phyloP scores from a whole-genome alignment of 129 eudicot genomes.

The Logfia minima region DNA sequence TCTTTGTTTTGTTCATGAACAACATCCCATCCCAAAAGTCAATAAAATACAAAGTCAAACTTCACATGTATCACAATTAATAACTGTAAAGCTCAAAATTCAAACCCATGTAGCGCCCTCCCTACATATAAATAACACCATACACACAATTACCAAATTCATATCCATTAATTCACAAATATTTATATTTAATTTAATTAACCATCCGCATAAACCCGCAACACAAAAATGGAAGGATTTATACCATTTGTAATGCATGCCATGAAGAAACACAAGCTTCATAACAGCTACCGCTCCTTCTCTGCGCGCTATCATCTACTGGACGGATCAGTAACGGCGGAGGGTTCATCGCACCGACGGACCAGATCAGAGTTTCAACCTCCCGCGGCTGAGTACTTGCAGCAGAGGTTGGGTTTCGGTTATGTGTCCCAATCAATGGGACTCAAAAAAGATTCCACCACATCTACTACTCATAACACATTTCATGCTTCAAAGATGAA shows the following conservation, averaged over 20 bases:
- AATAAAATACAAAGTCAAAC: not conserved
- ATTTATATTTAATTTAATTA: no score
- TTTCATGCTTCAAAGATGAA: constrained; percentile 8
- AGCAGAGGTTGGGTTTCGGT: constrained; percentile 28
- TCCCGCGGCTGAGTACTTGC: constrained; percentile 29
- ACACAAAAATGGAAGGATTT: constrained; percentile 32
- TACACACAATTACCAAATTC: no score
- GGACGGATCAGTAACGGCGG: constrained; percentile 27
- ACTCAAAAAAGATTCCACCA: constrained; percentile 25
- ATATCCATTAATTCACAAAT: no score
- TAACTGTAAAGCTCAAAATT: not conserved
- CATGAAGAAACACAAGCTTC: constrained; percentile 45
- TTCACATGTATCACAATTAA: not conserved
- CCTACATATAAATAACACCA: not conserved
- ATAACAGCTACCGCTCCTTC: constrained; percentile 46
- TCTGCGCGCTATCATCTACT: constrained; percentile 47
- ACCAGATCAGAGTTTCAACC: constrained; percentile 45
- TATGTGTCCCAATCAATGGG: constrained; percentile 12
- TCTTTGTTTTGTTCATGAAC: not conserved
- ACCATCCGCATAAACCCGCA: no score
- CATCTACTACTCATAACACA: constrained; percentile 14
- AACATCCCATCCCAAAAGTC: not conserved
- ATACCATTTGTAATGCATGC: constrained; percentile 48
- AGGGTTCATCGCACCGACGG: constrained; percentile 50
- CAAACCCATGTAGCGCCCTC: not conserved